Evolutionary conservation across 2,329 filamentous ascomycete genomes (phyloP).

Genomic region (Venturia pyrina): DNA sequence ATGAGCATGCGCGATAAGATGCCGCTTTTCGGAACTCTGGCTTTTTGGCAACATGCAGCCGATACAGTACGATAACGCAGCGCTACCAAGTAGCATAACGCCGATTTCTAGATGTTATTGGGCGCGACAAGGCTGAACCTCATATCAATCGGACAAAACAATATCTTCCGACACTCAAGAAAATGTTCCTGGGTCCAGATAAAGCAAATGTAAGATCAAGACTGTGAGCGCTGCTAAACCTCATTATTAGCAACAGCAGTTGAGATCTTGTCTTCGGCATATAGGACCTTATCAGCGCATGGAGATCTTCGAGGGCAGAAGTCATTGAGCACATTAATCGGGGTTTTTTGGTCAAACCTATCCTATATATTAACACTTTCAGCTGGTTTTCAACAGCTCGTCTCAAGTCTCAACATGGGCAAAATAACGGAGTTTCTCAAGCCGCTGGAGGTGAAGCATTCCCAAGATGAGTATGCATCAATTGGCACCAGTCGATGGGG

Average conservation of each 20-base stretch:
- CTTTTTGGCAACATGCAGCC: neutral
- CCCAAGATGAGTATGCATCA: neutral
- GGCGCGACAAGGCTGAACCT: neutral
- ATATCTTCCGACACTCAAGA: neutral
- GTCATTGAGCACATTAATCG: too few relatives aligned
- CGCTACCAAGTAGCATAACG: neutral
- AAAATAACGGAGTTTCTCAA: neutral
- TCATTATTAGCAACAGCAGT: too few relatives aligned
- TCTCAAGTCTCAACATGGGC: neutral
- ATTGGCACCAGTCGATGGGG: slow-evolving; percentile 2
- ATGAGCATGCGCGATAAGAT: neutral
- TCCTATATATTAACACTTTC: too few relatives aligned
- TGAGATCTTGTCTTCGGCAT: too few relatives aligned
- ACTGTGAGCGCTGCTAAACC: too few relatives aligned
- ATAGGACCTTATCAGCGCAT: too few relatives aligned
- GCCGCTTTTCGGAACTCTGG: neutral
- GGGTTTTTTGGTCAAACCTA: neutral
- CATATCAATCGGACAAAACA: neutral
- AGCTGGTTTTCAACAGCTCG: too few relatives aligned
- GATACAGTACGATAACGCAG: neutral
- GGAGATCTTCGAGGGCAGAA: too few relatives aligned
- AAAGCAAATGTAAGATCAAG: neutral
- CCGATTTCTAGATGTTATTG: neutral
- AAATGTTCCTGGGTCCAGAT: neutral
- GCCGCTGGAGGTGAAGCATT: slow-evolving; percentile 1